These are phyloP conservation scores for Striga asiatica DNA, from an alignment of 257 asterid species.

Conservation along the genomic window DNA sequence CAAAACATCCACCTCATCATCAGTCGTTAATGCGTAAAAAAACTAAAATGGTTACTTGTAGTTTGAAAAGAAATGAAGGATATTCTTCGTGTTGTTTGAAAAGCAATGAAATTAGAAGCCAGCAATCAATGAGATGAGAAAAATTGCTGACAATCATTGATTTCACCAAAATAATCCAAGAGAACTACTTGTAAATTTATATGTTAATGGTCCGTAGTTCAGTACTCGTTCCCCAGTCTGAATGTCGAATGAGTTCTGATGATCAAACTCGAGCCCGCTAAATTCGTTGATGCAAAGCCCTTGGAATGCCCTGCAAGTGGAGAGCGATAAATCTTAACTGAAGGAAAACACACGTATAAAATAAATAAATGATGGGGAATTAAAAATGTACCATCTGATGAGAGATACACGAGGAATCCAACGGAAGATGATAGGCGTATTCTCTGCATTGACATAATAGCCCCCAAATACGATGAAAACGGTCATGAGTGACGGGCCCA, in stretches of 20 bases:
- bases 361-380: too few relatives aligned
- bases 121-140: too few relatives aligned
- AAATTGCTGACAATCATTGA: too few relatives aligned
- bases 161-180: constrained; percentile 4
- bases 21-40: too few relatives aligned
- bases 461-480: constrained; percentile 98
- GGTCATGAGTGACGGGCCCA: constrained; percentile 95
- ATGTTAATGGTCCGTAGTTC: too few relatives aligned
- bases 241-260: constrained; percentile 60
- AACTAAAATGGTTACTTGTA: too few relatives aligned
- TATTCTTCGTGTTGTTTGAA: too few relatives aligned
- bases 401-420: constrained; percentile 95
- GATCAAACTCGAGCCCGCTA: constrained; percentile 81
- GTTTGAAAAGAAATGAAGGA: too few relatives aligned
- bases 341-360: background rate
- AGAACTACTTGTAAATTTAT: too few relatives aligned
- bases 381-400: constrained; percentile 91
- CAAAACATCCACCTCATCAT: too few relatives aligned
- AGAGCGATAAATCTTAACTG: background rate
- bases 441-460: constrained; percentile 80
- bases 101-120: too few relatives aligned
- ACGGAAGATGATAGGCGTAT: constrained; percentile 81
- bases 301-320: constrained; percentile 79
- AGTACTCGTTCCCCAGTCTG: constrained; percentile 96
- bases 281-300: constrained; percentile 94